Evolutionary conservation across 768 basidiomycete genomes (phyloP).

Genomic region (Podaxis carcinomalis): DNA sequence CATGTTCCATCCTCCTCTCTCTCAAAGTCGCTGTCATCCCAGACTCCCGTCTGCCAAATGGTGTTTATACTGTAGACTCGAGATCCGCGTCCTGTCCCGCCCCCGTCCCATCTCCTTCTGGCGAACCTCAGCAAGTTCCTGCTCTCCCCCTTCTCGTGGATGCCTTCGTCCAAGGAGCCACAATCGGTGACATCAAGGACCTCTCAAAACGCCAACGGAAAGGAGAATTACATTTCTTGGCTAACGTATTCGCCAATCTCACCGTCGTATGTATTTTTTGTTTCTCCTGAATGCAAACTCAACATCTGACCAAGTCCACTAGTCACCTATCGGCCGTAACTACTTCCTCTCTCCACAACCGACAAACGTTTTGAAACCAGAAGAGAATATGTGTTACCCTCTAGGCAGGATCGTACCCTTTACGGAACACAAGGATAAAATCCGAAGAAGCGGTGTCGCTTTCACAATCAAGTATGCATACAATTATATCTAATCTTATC

Average conservation of each 20-base stretch:
- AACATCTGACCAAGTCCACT: not conserved
- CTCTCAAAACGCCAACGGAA: conserved; percentile 53
- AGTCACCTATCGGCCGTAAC: conserved; percentile 75
- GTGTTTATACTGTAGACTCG: conserved; percentile 71
- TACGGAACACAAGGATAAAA: conserved; percentile 85
- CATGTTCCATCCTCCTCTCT: conserved; percentile 59
- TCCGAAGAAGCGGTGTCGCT: conserved; percentile 83
- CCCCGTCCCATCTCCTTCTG: conserved; percentile 67
- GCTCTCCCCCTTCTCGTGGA: conserved; percentile 85
- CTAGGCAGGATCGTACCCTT: conserved; percentile 79
- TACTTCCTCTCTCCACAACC: conserved; percentile 75
- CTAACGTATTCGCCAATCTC: conserved; percentile 92
- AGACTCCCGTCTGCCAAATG: conserved; percentile 41
- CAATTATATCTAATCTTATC: not conserved
- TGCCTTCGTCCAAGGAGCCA: conserved; percentile 78
- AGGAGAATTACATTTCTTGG: conserved; percentile 84
- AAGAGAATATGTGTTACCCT: conserved; percentile 64
- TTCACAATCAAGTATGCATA: conserved; percentile 77
- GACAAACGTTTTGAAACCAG: conserved; percentile 38
- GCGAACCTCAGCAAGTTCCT: conserved; percentile 44
- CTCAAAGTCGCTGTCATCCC: conserved; percentile 64
- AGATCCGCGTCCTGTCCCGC: conserved; percentile 75
- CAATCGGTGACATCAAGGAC: conserved; percentile 44
- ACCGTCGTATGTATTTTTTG: conserved; percentile 52
- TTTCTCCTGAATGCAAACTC: not conserved